Evolutionary conservation across 495 filamentous ascomycete species (phyloP).

Genomic region (Aspergillus mulundensis): DNA sequence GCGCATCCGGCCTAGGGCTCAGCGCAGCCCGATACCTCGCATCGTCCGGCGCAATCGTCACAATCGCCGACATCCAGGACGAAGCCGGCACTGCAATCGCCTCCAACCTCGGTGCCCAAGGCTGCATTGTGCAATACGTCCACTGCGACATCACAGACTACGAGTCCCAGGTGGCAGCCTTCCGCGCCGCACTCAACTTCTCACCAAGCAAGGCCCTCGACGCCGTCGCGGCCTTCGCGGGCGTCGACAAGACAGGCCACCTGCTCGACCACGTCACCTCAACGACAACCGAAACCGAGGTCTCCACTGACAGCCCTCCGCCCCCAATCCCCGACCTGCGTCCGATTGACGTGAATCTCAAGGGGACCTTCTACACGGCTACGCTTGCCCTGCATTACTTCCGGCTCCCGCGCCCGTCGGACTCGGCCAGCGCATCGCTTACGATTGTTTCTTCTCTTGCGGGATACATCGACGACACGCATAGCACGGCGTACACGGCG

Average conservation of each 20-base stretch:
- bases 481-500: not conserved
- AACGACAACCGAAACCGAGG: not conserved
- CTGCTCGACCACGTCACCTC: not conserved
- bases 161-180: not conserved
- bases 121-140: not conserved
- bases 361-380: not conserved
- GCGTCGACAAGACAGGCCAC: not conserved
- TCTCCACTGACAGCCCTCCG: not conserved
- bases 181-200: not conserved
- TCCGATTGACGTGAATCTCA: not conserved
- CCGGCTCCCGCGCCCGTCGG: not conserved
- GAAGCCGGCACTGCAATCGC: not conserved
- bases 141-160: not conserved
- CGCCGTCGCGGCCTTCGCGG: not conserved
- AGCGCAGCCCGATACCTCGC: not conserved
- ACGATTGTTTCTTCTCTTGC: not conserved
- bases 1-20: not conserved
- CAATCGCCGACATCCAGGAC: not conserved
- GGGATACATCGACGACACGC: not conserved
- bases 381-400: not conserved
- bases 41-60: not conserved
- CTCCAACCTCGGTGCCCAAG: not conserved
- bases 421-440: not conserved
- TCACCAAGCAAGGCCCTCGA: not conserved
- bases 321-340: not conserved